These are phyloP conservation scores for Aspergillus cavernicola DNA, from an alignment of 495 filamentous ascomycete species.

Conservation along the genomic window DNA sequence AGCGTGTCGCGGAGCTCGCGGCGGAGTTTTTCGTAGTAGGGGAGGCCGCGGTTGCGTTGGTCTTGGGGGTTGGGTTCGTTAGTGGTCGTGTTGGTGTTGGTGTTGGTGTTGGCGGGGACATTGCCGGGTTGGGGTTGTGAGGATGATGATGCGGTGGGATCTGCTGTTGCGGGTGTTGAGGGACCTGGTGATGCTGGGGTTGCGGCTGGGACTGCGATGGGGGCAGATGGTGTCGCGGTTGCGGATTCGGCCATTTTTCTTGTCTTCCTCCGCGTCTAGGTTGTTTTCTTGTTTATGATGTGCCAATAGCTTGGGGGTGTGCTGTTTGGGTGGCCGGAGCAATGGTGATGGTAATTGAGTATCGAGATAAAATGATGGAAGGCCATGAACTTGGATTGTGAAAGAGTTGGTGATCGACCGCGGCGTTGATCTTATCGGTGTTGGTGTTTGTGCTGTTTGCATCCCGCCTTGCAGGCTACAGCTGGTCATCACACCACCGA, in stretches of 20 bases:
- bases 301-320: not conserved
- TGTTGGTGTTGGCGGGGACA: slow-evolving; percentile 3
- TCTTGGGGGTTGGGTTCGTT: slow-evolving; percentile 6
- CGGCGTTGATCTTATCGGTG: slow-evolving; percentile 26
- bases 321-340: not conserved
- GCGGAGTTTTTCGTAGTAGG: slow-evolving; percentile 71
- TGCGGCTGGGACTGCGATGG: slow-evolving; percentile 7
- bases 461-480: not conserved
- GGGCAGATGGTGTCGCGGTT: slow-evolving; percentile 13
- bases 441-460: slow-evolving; percentile 41
- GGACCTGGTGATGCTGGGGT: not conserved
- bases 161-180: slow-evolving; percentile 9
- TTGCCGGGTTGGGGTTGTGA: not conserved
- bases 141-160: not conserved
- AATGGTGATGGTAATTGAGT: too few species aligned
- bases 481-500: slow-evolving; percentile 9
- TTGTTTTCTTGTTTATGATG: not conserved
- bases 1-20: slow-evolving; percentile 65
- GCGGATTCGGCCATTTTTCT: slow-evolving; percentile 31
- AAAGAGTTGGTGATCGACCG: not conserved
- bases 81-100: not conserved
- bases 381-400: too few species aligned
- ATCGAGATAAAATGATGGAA: too few species aligned
- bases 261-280: not conserved
- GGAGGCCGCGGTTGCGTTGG: slow-evolving; percentile 45